Base-by-base conservation (phyloP, 179 eudicot genomes). In the Corrigiola litoralis region DNA sequence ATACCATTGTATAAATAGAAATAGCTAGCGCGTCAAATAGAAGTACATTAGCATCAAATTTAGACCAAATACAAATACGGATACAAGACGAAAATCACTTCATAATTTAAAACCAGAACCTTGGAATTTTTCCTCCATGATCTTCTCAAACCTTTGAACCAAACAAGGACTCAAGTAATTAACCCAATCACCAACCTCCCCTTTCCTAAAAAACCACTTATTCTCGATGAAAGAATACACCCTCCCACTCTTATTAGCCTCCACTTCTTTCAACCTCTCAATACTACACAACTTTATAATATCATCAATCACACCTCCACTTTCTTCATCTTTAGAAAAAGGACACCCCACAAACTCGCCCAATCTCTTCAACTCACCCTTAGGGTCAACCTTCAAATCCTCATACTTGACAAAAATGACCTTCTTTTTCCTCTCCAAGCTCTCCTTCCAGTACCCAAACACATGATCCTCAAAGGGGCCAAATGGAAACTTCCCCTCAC, bases 131-230 rank as follows among this genome's bases (percentile, higher is more conserved):
- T 66, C 47, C 16, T 46, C 61, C 50, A 69, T 36, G 41, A 69
- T 45, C 36, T 61, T 57, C 24, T 70, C 62, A 69, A 65, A 70
- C 56, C 13, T 36, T 29, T 51, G 25, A 2, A 65, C 69, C 69
- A 70, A 55, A 2, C 21, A 24, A 44, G 69, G 70, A 56, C 29
- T 66, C 8, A 73, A 21, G 40, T 73, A 57, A 42, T 69, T 69
- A 21, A 47, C 68, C 78, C 78, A 77, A 69, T 77, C 78, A 14
- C 75, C 78, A 54, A 73, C 69, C 14, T 65, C 71, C 0, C 81
- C 75, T 47, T 73, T 77, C 48, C 78, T 41, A 25, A 73, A 77
- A 29, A 73, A 73, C 53, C 47, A 51, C 28, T 69, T 65, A 63
- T 69, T 77, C 68, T 69, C 78, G 47, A 73, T 33, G n/a, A 48